Conservation (phyloP, 805 yeast species). For the Komagataella ulmi region DNA sequence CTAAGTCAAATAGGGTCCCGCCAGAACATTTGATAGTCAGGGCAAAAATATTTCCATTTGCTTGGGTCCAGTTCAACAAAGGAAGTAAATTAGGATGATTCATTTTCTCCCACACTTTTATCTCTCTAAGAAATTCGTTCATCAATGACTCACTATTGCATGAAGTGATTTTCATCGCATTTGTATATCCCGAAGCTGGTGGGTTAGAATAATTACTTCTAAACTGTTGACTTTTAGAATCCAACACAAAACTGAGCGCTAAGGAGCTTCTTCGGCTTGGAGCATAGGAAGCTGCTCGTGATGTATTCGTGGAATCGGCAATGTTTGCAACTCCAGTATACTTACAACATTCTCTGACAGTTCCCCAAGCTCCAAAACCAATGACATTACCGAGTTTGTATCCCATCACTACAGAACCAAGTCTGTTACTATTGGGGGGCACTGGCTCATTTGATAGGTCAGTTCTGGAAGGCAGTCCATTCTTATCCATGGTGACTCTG, state of each 20-base stretch:
- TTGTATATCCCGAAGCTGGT: conserved; percentile 5
- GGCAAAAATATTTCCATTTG: conserved; percentile 48
- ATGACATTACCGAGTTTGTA: conserved; percentile 55
- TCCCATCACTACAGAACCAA: conserved; percentile 54
- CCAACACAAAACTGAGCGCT: conserved; percentile 4
- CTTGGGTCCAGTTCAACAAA: conserved; percentile 46
- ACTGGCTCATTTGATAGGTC: neutral
- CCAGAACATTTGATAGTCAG: conserved; percentile 55
- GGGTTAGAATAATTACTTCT: neutral
- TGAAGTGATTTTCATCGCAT: conserved; percentile 15
- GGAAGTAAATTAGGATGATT: conserved; percentile 55
- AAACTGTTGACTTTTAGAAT: neutral
- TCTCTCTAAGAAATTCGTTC: conserved; percentile 55
- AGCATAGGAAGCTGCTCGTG: neutral
- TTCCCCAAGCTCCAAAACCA: conserved; percentile 88
- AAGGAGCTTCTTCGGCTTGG: conserved; percentile 2
- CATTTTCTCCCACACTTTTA: conserved; percentile 59
- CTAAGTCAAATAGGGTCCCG: conserved; percentile 74
- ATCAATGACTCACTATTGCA: conserved; percentile 27
- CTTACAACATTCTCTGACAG: conserved; percentile 52
- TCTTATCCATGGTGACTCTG: neutral
- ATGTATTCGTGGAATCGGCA: neutral
- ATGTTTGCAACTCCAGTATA: neutral
- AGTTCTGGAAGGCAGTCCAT: neutral
- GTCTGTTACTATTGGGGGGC: conserved; percentile 34